Base-by-base conservation (phyloP, 805 yeast genomes). In the Kluyveromyces wickerhamii region DNA sequence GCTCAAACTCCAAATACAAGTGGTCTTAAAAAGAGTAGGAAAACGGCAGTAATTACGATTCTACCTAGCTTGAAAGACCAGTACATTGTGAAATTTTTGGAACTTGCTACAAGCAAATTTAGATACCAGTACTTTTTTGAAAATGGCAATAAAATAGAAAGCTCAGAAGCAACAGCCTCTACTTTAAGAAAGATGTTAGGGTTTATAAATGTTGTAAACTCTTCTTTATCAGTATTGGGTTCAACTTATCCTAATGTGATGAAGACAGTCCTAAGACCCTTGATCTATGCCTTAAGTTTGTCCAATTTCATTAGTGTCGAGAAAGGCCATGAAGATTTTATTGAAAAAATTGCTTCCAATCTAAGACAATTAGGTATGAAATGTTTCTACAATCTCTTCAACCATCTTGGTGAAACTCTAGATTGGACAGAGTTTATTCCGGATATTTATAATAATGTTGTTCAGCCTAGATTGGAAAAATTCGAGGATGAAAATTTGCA, bases 401-500 rank as follows among this genome's bases (percentile, higher is more conserved):
- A 61, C 18, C 49, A 67, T 11, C 53, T 83, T 26, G 78, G 77
- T 7, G 67, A 63, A 0, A 40, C 51, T 2, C 66, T 65, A 35
- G 56, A 71, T 22, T 87, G 96, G 95, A 40, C 49, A 5, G 60
- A 62, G 7, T 68, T 68, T 42, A 66, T 72, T 13, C 61, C 62
- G 10, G 45, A 57, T 2, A 71, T 92, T 9, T 80, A 72, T 48
- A 52, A 57, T 3, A 51, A 62, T 16, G 63, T 86, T 15, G 62
- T 89, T 10, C 47, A 54, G 14, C 87, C 94, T 6, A 72, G 94
- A 49, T 63, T 92, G 45, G 63, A 41, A 1, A 63, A 68, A 9
- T 89, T 89, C 56, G 79, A 79, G 3, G 69, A 62, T 26, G 95
- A 82, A 48, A 92, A 89, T 53, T 63, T 80, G 21, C 94, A 86